phyloP scores from a whole-genome alignment of 2,329 filamentous ascomycete species.

The Helminthosporium solani region DNA sequence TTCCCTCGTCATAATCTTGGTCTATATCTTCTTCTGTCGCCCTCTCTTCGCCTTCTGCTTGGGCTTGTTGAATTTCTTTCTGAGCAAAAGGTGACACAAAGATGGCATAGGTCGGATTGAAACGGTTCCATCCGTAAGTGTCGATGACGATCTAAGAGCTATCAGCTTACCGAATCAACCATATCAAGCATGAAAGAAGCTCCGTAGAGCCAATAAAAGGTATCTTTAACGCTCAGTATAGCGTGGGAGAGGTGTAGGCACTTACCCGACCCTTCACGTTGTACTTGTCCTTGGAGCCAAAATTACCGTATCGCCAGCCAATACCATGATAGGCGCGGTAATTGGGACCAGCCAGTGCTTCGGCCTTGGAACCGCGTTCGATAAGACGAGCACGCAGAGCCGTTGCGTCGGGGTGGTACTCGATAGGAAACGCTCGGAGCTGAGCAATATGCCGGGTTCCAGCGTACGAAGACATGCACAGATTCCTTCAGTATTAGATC shows the following conservation, averaged over 20 bases:
- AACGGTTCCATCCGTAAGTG: conserved; percentile 53
- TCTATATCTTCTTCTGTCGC: conserved; percentile 6
- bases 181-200: not conserved
- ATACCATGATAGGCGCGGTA: conserved; percentile 54
- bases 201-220: not conserved
- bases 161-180: conserved; percentile 7
- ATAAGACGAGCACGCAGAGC: conserved; percentile 45
- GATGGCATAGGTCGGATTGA: conserved; percentile 47
- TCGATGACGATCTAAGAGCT: conserved; percentile 51
- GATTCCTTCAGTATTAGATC: conserved; percentile 8
- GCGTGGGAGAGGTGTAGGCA: not conserved
- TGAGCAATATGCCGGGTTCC: conserved; percentile 48
- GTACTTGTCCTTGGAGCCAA: conserved; percentile 43
- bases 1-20: conserved; percentile 3
- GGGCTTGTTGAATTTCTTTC: conserved; percentile 19
- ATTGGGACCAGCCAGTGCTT: conserved; percentile 50
- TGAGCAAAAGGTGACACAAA: conserved; percentile 41
- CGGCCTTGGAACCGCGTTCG: conserved; percentile 49
- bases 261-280: conserved; percentile 44
- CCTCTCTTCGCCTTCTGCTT: conserved; percentile 1
- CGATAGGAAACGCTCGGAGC: conserved; percentile 48
- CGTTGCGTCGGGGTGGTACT: conserved; percentile 46
- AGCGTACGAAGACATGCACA: conserved; percentile 28
- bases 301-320: conserved; percentile 39
- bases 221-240: not conserved